phyloP scores from a whole-genome alignment of 495 filamentous ascomycete genomes.

The Penicillium crystallinum region DNA sequence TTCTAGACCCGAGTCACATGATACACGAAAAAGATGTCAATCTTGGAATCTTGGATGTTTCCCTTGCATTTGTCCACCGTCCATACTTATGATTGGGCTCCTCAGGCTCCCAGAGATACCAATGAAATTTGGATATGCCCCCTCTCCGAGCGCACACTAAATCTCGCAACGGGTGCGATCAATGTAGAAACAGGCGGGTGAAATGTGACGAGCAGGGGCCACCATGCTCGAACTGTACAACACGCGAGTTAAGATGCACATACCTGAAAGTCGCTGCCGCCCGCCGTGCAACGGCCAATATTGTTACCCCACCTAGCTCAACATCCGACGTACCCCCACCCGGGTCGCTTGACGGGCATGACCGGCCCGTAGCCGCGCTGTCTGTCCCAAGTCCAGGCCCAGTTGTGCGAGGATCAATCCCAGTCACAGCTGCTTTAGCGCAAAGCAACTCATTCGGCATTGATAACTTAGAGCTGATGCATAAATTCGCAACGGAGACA shows the following conservation, averaged over 20 bases:
- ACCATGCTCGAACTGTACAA: constrained; percentile 33
- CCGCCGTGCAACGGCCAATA: not conserved
- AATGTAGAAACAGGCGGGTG: constrained; percentile 51
- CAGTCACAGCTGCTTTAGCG: not conserved
- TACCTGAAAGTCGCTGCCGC: constrained; percentile 21
- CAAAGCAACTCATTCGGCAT: constrained; percentile 6
- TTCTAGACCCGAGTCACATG: constrained; percentile 4
- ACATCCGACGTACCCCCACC: not conserved
- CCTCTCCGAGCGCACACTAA: constrained; percentile 46
- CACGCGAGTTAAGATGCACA: constrained; percentile 27
- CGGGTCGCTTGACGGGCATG: not conserved
- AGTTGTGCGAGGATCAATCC: not conserved
- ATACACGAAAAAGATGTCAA: not conserved
- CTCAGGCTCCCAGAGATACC: not conserved
- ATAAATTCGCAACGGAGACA: constrained; percentile 22
- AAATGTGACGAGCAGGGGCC: constrained; percentile 41
- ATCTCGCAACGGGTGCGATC: constrained; percentile 50
- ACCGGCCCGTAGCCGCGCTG: not conserved
- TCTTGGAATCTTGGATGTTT: not conserved
- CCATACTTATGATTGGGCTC: not conserved
- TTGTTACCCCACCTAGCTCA: not conserved
- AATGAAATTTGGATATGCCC: constrained; percentile 13
- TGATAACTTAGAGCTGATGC: constrained; percentile 23
- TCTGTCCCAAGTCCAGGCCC: not conserved
- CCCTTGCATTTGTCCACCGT: not conserved